phyloP scores from a whole-genome alignment of 257 asterid species.

The Solanum microdontum region DNA sequence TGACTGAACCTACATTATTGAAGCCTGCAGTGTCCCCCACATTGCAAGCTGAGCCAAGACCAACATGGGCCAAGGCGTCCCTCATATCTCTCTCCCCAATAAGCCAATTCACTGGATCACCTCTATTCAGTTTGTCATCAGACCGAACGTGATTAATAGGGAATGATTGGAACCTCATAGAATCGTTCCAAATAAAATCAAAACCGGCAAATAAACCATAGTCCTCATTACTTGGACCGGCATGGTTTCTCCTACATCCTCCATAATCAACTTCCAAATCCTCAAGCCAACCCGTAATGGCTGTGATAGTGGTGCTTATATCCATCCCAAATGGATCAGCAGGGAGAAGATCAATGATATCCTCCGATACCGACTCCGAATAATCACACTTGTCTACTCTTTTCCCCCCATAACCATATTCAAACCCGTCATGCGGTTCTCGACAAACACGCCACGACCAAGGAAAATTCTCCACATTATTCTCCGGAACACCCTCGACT shows the following conservation, averaged over 20 bases:
- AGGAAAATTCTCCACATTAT: slow-evolving; percentile 33
- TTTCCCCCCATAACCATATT: slow-evolving; percentile 20
- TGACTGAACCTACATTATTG: slow-evolving; percentile 13
- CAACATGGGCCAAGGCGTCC: slow-evolving; percentile 14
- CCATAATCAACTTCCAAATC: slow-evolving; percentile 51
- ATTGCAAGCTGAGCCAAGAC: slow-evolving; percentile 5
- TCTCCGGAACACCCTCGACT: slow-evolving; percentile 52
- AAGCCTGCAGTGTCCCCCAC: slow-evolving; percentile 15
- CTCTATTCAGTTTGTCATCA: slow-evolving; percentile 11
- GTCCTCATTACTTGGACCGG: slow-evolving; percentile 20
- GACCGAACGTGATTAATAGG: slow-evolving; percentile 12
- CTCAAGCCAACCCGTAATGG: slow-evolving; percentile 71
- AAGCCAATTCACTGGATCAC: slow-evolving; percentile 2
- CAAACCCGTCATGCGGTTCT: slow-evolving; percentile 30
- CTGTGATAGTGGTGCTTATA: slow-evolving; percentile 57
- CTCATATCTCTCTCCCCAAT: slow-evolving; percentile 20
- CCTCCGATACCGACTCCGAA: slow-evolving; percentile 30
- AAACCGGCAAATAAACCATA: slow-evolving; percentile 43
- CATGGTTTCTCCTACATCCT: slow-evolving; percentile 21
- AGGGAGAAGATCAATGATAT: slow-evolving; percentile 62
- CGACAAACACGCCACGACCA: slow-evolving; percentile 21
- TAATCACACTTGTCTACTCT: slow-evolving; percentile 27
- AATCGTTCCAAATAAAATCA: slow-evolving; percentile 41
- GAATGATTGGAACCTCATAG: slow-evolving; percentile 31
- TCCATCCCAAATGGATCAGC: slow-evolving; percentile 94